These are phyloP conservation scores for Monosporozyma aerobia DNA, from an alignment of 805 yeast species.

Conservation along the genomic window DNA sequence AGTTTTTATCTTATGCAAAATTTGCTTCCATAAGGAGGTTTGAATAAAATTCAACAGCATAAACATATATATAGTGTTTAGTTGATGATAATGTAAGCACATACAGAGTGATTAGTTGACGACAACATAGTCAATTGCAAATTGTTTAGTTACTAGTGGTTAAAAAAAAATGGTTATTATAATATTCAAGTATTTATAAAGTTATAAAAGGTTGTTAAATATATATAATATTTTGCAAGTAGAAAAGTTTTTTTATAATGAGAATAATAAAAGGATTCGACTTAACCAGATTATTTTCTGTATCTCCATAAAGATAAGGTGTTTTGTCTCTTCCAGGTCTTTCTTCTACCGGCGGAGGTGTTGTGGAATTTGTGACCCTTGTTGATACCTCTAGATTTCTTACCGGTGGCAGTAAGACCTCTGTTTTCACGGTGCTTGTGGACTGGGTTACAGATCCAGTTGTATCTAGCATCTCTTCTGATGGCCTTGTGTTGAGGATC, in stretches of 20 bases:
- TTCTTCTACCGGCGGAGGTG: constrained; percentile 97
- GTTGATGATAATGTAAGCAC: no score
- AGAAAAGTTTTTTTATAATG: background rate
- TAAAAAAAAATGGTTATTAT: no score
- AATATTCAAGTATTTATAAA: background rate
- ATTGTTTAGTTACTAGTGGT: no score
- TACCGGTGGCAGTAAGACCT: constrained; percentile 97
- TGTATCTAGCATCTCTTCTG: constrained; percentile 96
- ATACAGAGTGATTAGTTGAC: no score
- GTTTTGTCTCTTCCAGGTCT: constrained; percentile 99
- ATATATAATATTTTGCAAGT: background rate
- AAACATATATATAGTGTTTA: no score
- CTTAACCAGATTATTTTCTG: constrained; percentile 57
- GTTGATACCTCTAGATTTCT: constrained; percentile 99
- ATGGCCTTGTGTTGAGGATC: constrained; percentile 98
- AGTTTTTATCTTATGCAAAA: no score
- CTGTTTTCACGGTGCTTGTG: constrained; percentile 99
- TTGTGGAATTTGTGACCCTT: constrained; percentile 99
- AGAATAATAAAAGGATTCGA: background rate
- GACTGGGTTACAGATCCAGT: constrained; percentile 99
- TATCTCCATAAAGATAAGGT: constrained; percentile 98
- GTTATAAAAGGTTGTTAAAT: background rate
- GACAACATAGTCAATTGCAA: no score
- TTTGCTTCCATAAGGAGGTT: no score
- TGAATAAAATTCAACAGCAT: no score